Evolutionary conservation across 1,284 basidiomycete species (phyloP).

Genomic region (Coriolopsis trogii): DNA sequence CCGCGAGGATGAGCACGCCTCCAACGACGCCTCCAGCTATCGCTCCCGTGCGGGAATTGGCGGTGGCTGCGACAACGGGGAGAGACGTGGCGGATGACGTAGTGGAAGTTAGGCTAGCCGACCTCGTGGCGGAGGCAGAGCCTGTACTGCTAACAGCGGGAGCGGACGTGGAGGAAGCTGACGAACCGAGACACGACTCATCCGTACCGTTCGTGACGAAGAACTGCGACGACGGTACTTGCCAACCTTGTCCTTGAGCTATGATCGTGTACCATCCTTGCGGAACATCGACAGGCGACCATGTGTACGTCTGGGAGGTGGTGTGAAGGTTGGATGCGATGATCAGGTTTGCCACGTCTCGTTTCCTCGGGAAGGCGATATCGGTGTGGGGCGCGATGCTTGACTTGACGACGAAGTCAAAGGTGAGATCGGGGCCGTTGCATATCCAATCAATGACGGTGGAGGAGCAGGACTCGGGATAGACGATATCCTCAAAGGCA

Average conservation of each 20-base stretch:
- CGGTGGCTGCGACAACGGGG: conserved; percentile 17
- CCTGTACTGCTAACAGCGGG: conserved; percentile 8
- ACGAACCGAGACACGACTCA: conserved; percentile 18
- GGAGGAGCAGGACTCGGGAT: conserved; percentile 21
- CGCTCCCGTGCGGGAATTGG: conserved; percentile 31
- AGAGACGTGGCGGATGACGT: conserved; percentile 5
- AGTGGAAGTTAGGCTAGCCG: neutral
- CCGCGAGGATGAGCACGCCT: conserved; percentile 31
- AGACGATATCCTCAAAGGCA: conserved; percentile 9
- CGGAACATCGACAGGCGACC: conserved; percentile 27
- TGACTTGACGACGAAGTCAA: neutral
- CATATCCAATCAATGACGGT: conserved; percentile 25
- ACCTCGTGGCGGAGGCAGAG: conserved; percentile 7
- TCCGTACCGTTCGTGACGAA: conserved; percentile 27
- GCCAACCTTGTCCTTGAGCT: conserved; percentile 5
- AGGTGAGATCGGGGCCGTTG: conserved; percentile 12
- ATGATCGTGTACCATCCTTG: conserved; percentile 29
- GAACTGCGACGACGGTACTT: conserved; percentile 22
- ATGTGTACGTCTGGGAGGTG: conserved; percentile 14
- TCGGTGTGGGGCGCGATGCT: neutral
- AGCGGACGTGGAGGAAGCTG: conserved; percentile 10
- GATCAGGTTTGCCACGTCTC: neutral
- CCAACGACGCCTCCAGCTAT: conserved; percentile 41
- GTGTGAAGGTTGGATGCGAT: conserved; percentile 18
- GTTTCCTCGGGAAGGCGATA: neutral